These are phyloP conservation scores for Schizonepeta tenuifolia DNA, from an alignment of 257 asterid genomes.

Conservation along the genomic window DNA sequence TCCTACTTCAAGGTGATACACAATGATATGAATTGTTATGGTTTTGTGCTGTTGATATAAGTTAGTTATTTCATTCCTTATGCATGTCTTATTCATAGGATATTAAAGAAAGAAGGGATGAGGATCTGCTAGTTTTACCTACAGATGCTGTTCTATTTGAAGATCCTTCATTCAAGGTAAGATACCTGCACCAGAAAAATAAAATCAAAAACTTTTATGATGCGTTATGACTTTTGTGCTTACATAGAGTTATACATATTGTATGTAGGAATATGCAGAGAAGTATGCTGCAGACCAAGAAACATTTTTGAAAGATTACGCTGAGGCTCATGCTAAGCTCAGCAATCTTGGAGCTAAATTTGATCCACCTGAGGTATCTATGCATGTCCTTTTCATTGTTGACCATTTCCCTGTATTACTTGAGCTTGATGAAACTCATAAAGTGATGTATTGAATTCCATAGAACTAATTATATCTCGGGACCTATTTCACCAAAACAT, in stretches of 20 bases:
- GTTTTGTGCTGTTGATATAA: conserved; percentile 18
- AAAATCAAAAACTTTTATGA: neutral
- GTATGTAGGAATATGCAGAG: conserved; percentile 92
- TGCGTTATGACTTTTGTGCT: conserved; percentile 30
- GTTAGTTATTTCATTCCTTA: conserved; percentile 29
- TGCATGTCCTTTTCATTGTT: conserved; percentile 13
- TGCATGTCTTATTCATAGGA: conserved; percentile 56
- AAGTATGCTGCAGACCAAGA: conserved; percentile 91
- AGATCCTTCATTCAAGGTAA: conserved; percentile 95
- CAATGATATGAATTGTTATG: conserved; percentile 1
- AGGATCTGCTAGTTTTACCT: conserved; percentile 88
- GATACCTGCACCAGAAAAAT: neutral
- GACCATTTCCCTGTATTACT: neutral
- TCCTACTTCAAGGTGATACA: conserved; percentile 82
- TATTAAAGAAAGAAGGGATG: conserved; percentile 81
- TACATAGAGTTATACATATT: conserved; percentile 15
- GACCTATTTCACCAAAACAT: conserved; percentile 5
- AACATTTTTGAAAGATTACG: conserved; percentile 87
- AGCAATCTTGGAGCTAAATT: conserved; percentile 96
- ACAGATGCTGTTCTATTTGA: conserved; percentile 95
- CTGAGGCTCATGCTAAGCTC: conserved; percentile 96
- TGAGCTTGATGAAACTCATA: conserved; percentile 16
- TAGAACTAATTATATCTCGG: neutral
- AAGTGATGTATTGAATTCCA: neutral
- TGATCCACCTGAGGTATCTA: conserved; percentile 88